Evolutionary conservation across 2,329 filamentous ascomycete genomes (phyloP).

Genomic region (Leptographium galeiforme): DNA sequence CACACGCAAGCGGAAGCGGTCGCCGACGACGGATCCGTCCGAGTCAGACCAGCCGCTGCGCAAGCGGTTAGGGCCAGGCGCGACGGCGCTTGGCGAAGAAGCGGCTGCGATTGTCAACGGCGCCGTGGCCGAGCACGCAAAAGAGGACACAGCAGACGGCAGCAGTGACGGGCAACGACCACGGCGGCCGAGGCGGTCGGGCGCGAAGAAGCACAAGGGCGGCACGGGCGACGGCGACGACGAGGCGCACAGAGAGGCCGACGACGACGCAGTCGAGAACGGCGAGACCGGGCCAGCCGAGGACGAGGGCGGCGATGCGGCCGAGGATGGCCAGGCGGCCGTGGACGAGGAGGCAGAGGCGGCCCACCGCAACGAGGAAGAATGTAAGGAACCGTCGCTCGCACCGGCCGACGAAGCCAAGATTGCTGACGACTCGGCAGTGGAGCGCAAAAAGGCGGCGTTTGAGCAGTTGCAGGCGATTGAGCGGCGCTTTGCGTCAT

Average conservation of each 20-base stretch:
- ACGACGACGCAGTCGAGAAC: constrained; percentile 13
- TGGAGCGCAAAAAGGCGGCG: constrained; percentile 64
- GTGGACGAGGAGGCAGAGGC: constrained; percentile 46
- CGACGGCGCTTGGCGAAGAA: constrained; percentile 16
- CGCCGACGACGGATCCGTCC: constrained; percentile 28
- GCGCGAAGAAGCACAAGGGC: constrained; percentile 19
- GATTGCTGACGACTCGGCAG: constrained; percentile 27
- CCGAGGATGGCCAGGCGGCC: constrained; percentile 42
- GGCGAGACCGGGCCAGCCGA: constrained; percentile 20
- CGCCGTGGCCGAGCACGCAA: constrained; percentile 24
- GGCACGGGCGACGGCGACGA: not conserved
- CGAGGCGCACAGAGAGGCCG: not conserved
- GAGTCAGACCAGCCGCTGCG: constrained; percentile 34
- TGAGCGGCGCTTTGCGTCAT: constrained; percentile 76
- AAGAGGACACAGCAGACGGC: constrained; percentile 16
- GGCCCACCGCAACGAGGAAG: constrained; percentile 49
- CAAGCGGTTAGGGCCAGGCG: constrained; percentile 36
- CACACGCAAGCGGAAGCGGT: constrained; percentile 38
- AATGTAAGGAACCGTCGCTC: constrained; percentile 30
- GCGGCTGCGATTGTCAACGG: constrained; percentile 22
- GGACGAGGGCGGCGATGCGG: constrained; percentile 28
- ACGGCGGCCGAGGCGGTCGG: constrained; percentile 28
- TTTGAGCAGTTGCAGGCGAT: constrained; percentile 68
- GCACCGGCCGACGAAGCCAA: not conserved
- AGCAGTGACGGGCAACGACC: constrained; percentile 20